A percentile compares a stretch with the other conserved stretches of the same genome.
phyloP scores from a whole-genome alignment of 495 filamentous ascomycete species.

The Aspergillus sclerotiicarbonarius region DNA sequence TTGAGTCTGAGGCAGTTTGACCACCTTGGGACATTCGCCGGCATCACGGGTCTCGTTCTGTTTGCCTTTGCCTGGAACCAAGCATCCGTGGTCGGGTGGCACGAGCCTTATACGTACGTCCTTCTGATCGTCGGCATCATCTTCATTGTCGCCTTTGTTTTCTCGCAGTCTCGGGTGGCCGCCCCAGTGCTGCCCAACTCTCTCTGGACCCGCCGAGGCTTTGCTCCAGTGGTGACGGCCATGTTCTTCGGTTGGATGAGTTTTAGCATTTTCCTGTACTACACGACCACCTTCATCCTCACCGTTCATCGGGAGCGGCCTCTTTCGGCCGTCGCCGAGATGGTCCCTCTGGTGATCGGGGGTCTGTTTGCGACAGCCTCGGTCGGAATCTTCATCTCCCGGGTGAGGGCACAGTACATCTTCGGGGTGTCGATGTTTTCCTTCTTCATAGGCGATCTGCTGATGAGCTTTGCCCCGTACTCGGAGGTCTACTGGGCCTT shows the following conservation, averaged over 20 bases:
- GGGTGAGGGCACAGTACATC: constrained; percentile 33
- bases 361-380: constrained; percentile 33
- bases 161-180: constrained; percentile 24
- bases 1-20: constrained; percentile 36
- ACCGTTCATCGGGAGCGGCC: constrained; percentile 27
- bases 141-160: constrained; percentile 28
- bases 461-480: constrained; percentile 25
- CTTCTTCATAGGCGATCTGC: constrained; percentile 36
- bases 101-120: constrained; percentile 31
- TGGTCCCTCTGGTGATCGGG: constrained; percentile 34
- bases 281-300: constrained; percentile 37
- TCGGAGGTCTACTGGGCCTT: constrained; percentile 33
- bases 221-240: constrained; percentile 35
- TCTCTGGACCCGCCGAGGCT: constrained; percentile 34
- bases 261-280: constrained; percentile 45
- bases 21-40: constrained; percentile 41
- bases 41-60: constrained; percentile 35
- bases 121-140: constrained; percentile 35
- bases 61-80: constrained; percentile 44
- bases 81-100: constrained; percentile 34
- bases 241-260: constrained; percentile 39
- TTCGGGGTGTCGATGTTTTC: constrained; percentile 43
- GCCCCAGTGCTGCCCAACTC: constrained; percentile 30
- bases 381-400: constrained; percentile 36
- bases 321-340: constrained; percentile 32